These are phyloP conservation scores for Flueggea neowawraea DNA, from an alignment of 441 rosid genomes.

Conservation along the genomic window DNA sequence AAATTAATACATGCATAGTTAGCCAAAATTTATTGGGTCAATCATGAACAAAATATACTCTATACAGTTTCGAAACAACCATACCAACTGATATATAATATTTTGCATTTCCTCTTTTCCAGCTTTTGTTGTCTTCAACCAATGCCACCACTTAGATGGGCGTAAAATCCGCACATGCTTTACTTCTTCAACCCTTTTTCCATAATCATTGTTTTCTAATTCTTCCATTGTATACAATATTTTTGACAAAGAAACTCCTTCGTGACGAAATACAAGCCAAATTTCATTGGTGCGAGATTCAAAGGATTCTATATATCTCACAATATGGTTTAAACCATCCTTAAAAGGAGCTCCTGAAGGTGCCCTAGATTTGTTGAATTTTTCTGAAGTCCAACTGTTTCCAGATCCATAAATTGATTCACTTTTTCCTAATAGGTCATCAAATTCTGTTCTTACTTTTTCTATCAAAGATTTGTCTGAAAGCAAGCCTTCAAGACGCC, in stretches of 20 bases:
- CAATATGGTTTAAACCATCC: conserved; percentile 92
- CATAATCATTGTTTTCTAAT: conserved; percentile 33
- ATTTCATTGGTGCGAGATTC: conserved; percentile 87
- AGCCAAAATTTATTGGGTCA: too few species aligned
- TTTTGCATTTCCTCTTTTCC: conserved; percentile 90
- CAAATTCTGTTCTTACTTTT: conserved; percentile 28
- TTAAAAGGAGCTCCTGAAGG: conserved; percentile 31
- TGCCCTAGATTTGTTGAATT: conserved; percentile 23
- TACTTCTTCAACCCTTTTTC: conserved; percentile 51
- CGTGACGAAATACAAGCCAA: conserved; percentile 94
- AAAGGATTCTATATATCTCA: conserved; percentile 91
- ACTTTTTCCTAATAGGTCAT: conserved; percentile 22
- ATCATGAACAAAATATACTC: too few species aligned
- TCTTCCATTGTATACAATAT: conserved; percentile 82
- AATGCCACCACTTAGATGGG: conserved; percentile 97
- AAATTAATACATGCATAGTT: not conserved
- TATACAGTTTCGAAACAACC: conserved; percentile 7
- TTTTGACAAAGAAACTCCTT: conserved; percentile 89
- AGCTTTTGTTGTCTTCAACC: conserved; percentile 89
- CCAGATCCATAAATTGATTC: conserved; percentile 27
- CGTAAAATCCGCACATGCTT: conserved; percentile 59
- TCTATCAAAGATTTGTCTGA: conserved; percentile 33
- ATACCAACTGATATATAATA: conserved; percentile 87
- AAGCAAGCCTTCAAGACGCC: conserved; percentile 39
- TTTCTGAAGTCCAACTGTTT: conserved; percentile 27